Evolutionary conservation across 2,329 filamentous ascomycete genomes (phyloP).

Genomic region (Colletotrichum graminicola): DNA sequence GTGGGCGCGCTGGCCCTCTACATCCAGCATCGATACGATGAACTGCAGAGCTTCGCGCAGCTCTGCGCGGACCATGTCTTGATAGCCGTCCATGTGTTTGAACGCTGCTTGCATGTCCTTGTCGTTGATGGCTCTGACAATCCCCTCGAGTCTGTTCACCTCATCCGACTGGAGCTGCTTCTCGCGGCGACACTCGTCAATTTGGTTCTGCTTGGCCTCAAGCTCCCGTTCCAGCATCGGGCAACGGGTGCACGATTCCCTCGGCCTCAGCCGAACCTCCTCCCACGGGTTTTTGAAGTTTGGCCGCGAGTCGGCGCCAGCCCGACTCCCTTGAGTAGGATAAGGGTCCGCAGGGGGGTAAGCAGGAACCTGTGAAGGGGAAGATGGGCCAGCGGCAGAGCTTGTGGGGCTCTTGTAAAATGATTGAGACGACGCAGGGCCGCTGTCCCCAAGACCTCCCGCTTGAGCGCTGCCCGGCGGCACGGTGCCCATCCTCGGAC

Average conservation of each 20-base stretch:
- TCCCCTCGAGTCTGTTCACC: not conserved
- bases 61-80: conserved; percentile 19
- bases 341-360: not conserved
- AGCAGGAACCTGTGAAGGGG: not conserved
- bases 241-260: not conserved
- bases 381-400: not conserved
- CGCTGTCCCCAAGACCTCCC: not conserved
- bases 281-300: not conserved
- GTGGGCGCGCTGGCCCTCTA: not conserved
- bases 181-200: not conserved
- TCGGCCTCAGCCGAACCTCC: not conserved
- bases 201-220: not conserved
- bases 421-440: not conserved
- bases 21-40: conserved; percentile 6
- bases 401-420: not conserved
- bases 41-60: conserved; percentile 11
- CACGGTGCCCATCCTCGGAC: not conserved
- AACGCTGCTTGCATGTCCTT: conserved; percentile 16
- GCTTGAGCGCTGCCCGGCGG: not conserved
- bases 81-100: conserved; percentile 22
- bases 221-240: conserved; percentile 2
- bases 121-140: not conserved
- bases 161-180: not conserved
- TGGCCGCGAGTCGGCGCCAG: too few species aligned
- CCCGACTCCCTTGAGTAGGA: not conserved